Evolutionary conservation across 257 asterid species (phyloP).

Genomic region (Lycium ferocissimum): DNA sequence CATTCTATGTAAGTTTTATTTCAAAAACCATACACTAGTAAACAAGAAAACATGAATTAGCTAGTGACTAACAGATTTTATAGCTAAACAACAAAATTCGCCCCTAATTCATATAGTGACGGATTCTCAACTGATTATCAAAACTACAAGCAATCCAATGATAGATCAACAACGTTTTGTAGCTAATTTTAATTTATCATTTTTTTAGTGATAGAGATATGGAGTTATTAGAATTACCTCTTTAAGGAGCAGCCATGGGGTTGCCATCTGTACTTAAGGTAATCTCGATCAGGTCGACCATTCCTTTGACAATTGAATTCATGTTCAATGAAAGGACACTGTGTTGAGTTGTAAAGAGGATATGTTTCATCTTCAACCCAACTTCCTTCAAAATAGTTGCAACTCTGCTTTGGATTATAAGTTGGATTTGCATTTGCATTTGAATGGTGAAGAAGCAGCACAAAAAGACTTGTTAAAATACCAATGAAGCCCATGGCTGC

Average conservation of each 20-base stretch:
- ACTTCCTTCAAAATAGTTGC: constrained; percentile 65
- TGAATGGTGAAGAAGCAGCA: constrained; percentile 5
- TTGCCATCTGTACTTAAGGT: constrained; percentile 75
- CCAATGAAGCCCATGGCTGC: neutral
- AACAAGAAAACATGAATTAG: neutral
- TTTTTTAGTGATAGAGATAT: neutral
- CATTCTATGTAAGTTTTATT: neutral
- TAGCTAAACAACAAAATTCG: neutral
- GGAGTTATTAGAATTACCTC: constrained; percentile 45
- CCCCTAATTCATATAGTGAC: too few species aligned
- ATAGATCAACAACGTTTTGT: neutral
- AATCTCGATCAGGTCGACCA: constrained; percentile 72
- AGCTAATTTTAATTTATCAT: too few species aligned
- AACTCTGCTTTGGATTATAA: constrained; percentile 7
- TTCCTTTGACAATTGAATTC: constrained; percentile 73
- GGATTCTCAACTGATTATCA: neutral
- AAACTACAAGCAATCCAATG: neutral
- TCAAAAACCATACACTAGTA: neutral
- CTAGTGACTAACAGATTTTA: neutral
- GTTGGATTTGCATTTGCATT: neutral
- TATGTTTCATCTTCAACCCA: constrained; percentile 56
- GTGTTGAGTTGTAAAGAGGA: constrained; percentile 58
- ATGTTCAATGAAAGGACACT: constrained; percentile 81
- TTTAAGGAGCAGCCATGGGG: constrained; percentile 63
- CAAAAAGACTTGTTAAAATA: neutral